These are phyloP conservation scores for Talaromyces wortmannii DNA, from an alignment of 495 filamentous ascomycete species.

Conservation along the genomic window DNA sequence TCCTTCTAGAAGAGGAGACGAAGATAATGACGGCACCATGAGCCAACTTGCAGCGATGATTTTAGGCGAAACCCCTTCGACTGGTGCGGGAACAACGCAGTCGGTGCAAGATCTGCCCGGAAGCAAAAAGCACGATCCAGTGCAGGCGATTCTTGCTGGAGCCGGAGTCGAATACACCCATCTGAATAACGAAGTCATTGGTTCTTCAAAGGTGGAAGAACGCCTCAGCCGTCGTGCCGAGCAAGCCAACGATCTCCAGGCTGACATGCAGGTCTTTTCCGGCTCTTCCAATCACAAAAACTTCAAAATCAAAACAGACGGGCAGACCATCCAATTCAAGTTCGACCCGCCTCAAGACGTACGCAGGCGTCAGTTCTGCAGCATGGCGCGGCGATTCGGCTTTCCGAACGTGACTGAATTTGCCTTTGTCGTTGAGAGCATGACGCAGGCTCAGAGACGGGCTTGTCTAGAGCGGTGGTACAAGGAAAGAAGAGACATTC, in stretches of 20 bases:
- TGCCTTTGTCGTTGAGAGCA: slow-evolving; percentile 86
- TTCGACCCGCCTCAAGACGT: slow-evolving; percentile 76
- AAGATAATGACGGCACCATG: slow-evolving; percentile 60
- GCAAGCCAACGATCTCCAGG: slow-evolving; percentile 46
- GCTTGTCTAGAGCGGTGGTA: slow-evolving; percentile 83
- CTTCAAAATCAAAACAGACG: slow-evolving; percentile 11
- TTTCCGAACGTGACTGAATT: slow-evolving; percentile 76
- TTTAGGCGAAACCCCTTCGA: slow-evolving; percentile 36
- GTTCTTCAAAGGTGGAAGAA: slow-evolving; percentile 78
- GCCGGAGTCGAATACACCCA: slow-evolving; percentile 95
- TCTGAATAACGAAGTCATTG: slow-evolving; percentile 93
- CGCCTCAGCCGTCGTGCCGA: slow-evolving; percentile 69
- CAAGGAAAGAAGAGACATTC: slow-evolving; percentile 38
- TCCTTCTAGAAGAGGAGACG: slow-evolving; percentile 8
- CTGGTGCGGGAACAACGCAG: slow-evolving; percentile 14
- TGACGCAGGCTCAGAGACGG: slow-evolving; percentile 81
- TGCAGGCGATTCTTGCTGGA: slow-evolving; percentile 81
- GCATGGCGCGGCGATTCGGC: slow-evolving; percentile 76
- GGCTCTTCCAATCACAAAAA: slow-evolving; percentile 5
- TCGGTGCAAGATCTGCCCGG: slow-evolving; percentile 3
- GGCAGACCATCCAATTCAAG: slow-evolving; percentile 42
- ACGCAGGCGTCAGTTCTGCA: slow-evolving; percentile 78
- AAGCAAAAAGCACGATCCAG: slow-evolving; percentile 57
- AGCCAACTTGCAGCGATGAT: slow-evolving; percentile 70
- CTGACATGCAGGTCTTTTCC: slow-evolving; percentile 43